These are phyloP conservation scores for Hordeum pubiflorum DNA, from an alignment of 202 grass and related monocot species.

Conservation along the genomic window DNA sequence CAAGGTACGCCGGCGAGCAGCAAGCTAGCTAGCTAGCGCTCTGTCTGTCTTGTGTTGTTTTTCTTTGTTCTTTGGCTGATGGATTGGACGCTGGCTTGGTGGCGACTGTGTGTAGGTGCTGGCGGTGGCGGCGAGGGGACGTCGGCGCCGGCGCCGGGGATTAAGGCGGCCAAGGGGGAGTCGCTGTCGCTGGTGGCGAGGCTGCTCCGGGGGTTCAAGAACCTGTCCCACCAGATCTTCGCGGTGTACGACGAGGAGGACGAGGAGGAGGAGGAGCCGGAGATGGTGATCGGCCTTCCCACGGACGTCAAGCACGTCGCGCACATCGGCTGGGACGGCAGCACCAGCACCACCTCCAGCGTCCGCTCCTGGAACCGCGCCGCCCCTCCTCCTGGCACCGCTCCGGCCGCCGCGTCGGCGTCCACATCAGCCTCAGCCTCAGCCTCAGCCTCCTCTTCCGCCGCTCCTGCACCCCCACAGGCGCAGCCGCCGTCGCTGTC, in stretches of 20 bases:
- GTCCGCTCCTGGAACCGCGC: conserved; percentile 52
- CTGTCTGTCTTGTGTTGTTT: not conserved
- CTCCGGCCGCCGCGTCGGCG: not conserved
- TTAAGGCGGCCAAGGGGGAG: conserved; percentile 24
- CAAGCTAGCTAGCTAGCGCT: no score
- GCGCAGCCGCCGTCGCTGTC: conserved; percentile 21
- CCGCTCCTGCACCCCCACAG: not conserved
- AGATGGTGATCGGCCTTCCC: conserved; percentile 75
- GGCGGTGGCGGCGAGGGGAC: not conserved
- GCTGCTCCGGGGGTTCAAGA: conserved; percentile 63
- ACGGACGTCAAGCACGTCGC: conserved; percentile 82
- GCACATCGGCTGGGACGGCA: conserved; percentile 83
- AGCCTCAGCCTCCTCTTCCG: not conserved
- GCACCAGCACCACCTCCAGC: conserved; percentile 46
- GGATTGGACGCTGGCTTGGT: not conserved
- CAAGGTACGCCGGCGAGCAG: not conserved
- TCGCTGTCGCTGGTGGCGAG: conserved; percentile 46
- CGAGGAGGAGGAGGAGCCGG: conserved; percentile 31
- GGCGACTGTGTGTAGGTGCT: not conserved
- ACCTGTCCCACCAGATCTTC: conserved; percentile 65
- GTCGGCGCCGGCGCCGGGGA: not conserved
- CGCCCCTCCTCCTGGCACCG: not conserved
- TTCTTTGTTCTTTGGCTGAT: not conserved
- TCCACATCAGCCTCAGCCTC: not conserved
- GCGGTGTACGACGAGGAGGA: conserved; percentile 47